Conservation (phyloP, 2,329 filamentous ascomycete species). For the Periconia sp. region DNA sequence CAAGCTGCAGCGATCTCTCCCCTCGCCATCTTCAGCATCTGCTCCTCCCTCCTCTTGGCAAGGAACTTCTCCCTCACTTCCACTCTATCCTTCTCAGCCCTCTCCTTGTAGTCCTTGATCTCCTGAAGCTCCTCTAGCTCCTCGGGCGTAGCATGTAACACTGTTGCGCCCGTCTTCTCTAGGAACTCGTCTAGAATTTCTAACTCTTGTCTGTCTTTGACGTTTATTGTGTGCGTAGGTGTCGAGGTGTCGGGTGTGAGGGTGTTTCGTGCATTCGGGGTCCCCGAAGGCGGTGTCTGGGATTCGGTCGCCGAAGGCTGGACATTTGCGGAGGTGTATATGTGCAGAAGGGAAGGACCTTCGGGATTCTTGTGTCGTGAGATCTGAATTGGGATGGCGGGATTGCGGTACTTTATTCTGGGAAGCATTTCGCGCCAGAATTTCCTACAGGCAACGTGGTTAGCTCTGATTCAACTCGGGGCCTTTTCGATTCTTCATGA, state of each 20-base stretch:
- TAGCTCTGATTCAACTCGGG: not conserved
- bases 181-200: conserved; percentile 70
- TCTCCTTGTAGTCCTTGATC: conserved; percentile 61
- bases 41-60: conserved; percentile 67
- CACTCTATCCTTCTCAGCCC: conserved; percentile 62
- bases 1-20: conserved; percentile 37
- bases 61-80: conserved; percentile 60
- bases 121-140: conserved; percentile 65
- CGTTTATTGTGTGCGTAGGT: conserved; percentile 55
- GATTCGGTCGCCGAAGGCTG: conserved; percentile 16
- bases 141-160: conserved; percentile 63
- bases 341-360: conserved; percentile 38
- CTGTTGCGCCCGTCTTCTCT: conserved; percentile 64
- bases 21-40: conserved; percentile 62
- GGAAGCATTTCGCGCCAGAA: conserved; percentile 88
- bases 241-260: conserved; percentile 40
- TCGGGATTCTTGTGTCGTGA: conserved; percentile 64
- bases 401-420: conserved; percentile 93
- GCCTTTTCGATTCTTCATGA: not conserved
- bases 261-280: conserved; percentile 31
- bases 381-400: conserved; percentile 80
- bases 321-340: conserved; percentile 34
- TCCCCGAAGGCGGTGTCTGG: conserved; percentile 19
- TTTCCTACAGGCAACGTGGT: conserved; percentile 63
- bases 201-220: conserved; percentile 66